phyloP scores from a whole-genome alignment of 345 rosid species.

The Gossypium rotundifolium region DNA sequence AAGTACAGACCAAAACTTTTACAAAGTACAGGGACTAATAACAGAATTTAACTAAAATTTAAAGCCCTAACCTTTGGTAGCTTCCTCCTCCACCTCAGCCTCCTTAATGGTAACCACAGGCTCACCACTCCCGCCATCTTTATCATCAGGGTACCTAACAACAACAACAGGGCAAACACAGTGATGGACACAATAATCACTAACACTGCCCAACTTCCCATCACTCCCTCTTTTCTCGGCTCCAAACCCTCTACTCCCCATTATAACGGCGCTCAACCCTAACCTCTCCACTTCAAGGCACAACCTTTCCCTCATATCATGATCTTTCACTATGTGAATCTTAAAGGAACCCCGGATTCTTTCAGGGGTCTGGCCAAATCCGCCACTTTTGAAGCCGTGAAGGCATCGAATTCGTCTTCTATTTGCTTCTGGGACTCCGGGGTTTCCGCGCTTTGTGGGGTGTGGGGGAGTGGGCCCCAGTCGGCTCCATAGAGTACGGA shows the following conservation, averaged over 20 bases:
- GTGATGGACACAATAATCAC: slow-evolving; percentile 57
- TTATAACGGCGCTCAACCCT: slow-evolving; percentile 65
- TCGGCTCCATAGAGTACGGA: slow-evolving; percentile 95
- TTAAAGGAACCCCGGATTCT: slow-evolving; percentile 69
- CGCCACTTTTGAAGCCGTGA: slow-evolving; percentile 54
- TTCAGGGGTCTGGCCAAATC: slow-evolving; percentile 78
- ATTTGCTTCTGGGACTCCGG: slow-evolving; percentile 26
- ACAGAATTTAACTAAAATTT: not conserved
- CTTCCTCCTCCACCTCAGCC: slow-evolving; percentile 15
- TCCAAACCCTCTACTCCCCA: slow-evolving; percentile 37
- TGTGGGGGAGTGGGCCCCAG: slow-evolving; percentile 83
- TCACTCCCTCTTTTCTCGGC: slow-evolving; percentile 72
- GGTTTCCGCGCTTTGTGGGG: slow-evolving; percentile 12
- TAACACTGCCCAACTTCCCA: slow-evolving; percentile 83
- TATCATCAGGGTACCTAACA: slow-evolving; percentile 68
- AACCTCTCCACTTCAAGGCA: slow-evolving; percentile 83
- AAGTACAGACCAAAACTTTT: too few species aligned
- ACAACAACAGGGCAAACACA: slow-evolving; percentile 88
- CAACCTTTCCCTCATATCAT: slow-evolving; percentile 51
- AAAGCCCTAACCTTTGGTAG: slow-evolving; percentile 30
- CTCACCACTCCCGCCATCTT: slow-evolving; percentile 32
- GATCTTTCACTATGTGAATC: slow-evolving; percentile 89
- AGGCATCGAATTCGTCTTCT: slow-evolving; percentile 70
- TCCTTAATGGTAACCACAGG: slow-evolving; percentile 37
- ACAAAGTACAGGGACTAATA: too few species aligned